These are phyloP conservation scores for Apiospora hydei DNA, from an alignment of 2,329 filamentous ascomycete species.

Conservation along the genomic window DNA sequence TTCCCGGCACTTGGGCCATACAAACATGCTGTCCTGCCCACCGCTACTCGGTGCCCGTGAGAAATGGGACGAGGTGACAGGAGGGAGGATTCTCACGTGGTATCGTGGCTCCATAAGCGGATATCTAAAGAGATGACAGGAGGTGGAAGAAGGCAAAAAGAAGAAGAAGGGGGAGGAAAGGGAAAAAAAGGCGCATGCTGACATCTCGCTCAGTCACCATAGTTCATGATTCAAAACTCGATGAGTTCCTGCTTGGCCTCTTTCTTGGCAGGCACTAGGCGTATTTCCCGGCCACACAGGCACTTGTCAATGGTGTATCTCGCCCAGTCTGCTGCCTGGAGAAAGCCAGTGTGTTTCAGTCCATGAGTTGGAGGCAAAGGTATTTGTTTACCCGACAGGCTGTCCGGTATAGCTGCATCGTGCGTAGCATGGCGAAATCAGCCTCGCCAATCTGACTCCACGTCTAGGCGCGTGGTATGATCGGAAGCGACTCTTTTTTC, in stretches of 20 bases:
- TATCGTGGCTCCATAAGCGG: background rate
- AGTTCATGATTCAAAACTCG: background rate
- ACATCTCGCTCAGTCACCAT: background rate
- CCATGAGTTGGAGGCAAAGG: background rate
- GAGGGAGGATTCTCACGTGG: background rate
- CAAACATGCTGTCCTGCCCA: background rate
- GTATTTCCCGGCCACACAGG: background rate
- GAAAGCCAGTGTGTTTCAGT: background rate
- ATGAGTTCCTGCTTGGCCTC: background rate
- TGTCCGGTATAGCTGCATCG: background rate
- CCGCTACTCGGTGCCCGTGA: background rate
- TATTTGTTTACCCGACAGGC: background rate
- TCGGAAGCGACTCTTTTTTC: background rate
- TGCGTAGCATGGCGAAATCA: background rate
- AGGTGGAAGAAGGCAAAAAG: background rate
- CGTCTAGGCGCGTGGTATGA: background rate
- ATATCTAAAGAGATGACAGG: background rate
- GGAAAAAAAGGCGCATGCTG: background rate
- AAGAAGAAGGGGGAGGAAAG: background rate
- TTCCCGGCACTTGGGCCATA: background rate
- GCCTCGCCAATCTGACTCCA: constrained; percentile 13
- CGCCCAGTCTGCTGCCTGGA: background rate
- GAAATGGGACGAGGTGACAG: background rate
- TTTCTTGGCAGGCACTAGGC: constrained; percentile 13
- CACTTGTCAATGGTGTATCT: background rate